Base-by-base conservation (phyloP, 768 basidiomycete genomes). In the Cyclocybe aegerita region DNA sequence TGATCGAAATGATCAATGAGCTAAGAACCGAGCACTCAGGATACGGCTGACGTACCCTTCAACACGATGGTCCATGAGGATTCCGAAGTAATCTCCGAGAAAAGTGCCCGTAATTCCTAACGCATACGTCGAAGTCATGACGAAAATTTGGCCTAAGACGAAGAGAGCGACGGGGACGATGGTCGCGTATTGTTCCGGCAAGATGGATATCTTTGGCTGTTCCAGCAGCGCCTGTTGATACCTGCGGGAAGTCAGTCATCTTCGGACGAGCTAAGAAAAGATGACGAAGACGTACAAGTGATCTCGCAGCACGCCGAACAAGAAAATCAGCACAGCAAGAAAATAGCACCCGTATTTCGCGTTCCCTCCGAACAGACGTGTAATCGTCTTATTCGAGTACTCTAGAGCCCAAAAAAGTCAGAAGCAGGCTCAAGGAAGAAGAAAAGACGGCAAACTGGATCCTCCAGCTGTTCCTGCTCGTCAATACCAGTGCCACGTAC, bases 41-140 rank as follows among this genome's bases (percentile, higher is more conserved):
- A 39, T 32, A 23, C 39, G 17, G 8, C 37, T 14, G 11, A 66
- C 72, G 35, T 53, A 78, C 65, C 90, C 88, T 61, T 93, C 88
- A n/a, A 98, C 94, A 45, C 90, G 77, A 53, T 86, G 77, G 61
- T 92, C 85, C 93, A 88, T 93, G 55, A 90, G 69, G 52, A 92
- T 90, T 3, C 88, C 90, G 57, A 93, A 91, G 63, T 91, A 91
- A 63, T 89, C 89, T 16, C 80, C 89, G 40, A 92, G 75, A 75
- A 94, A 97, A 2, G 93, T 97, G 34, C 95, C 96, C 2, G 96
- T 98, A 60, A 98, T 71, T 2, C 96, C 96, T 4, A 99, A 72
- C 0, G 89, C 85, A 81, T 85, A 97, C 4, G 93, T 97, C 30
- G 90, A 93, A 9, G 84, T 86, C 40, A 94, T 49, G 48, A 98